Conservation (phyloP, 768 basidiomycete species). For the Mycena rebaudengoi region DNA sequence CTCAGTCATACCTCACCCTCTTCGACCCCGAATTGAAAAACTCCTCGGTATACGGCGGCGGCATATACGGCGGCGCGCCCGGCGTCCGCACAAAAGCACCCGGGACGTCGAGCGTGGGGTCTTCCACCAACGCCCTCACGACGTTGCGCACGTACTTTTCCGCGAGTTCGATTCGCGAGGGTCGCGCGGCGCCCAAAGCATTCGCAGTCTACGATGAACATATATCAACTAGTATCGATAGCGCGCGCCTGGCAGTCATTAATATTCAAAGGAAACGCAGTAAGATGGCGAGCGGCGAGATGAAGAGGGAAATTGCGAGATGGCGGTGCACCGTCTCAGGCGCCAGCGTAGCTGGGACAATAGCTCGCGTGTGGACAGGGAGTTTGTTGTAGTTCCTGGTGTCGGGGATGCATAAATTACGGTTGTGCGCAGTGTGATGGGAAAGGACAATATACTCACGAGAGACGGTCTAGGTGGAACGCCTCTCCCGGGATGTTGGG, state of each 20-base stretch:
- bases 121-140: not conserved
- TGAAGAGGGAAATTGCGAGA: not conserved
- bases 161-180: not conserved
- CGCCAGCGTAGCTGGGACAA: not conserved
- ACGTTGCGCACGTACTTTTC: not conserved
- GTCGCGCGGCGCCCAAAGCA: not conserved
- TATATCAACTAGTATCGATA: no score
- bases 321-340: not conserved
- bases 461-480: no score
- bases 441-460: no score
- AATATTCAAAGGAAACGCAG: no score
- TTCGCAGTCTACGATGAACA: not conserved
- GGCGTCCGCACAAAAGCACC: not conserved
- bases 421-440: no score
- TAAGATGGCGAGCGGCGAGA: not conserved
- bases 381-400: no score
- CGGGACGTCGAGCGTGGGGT: not conserved
- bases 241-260: not conserved
- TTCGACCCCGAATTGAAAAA: conserved; percentile 5
- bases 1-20: no score
- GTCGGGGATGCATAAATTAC: no score
- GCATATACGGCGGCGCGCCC: not conserved
- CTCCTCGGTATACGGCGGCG: not conserved
- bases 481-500: no score
- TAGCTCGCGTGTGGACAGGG: no score